Conservation (phyloP, 176 grass and related monocot genomes). For the Guadua angustifolia region DNA sequence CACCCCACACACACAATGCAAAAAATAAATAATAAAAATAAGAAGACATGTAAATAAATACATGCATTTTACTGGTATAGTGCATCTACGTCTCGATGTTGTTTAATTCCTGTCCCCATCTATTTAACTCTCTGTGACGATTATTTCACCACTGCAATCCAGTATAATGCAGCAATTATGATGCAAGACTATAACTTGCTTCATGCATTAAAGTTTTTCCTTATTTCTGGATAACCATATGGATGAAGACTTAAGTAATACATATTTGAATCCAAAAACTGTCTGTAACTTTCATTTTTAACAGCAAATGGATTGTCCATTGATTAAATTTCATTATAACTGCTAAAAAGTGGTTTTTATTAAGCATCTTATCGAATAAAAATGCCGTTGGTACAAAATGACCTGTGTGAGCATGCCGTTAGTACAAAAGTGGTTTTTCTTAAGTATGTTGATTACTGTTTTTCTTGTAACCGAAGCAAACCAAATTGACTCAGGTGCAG, state of each 20-base stretch:
- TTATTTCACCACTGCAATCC: neutral
- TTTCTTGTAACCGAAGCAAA: constrained; percentile 12
- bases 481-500: constrained; percentile 20
- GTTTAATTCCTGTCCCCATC: neutral
- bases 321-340: neutral
- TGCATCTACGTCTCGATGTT: neutral
- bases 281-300: neutral
- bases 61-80: neutral
- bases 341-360: neutral
- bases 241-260: constrained; percentile 8
- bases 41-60: neutral
- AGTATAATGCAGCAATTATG: neutral
- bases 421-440: too few species aligned
- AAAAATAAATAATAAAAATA: too few species aligned
- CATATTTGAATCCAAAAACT: constrained; percentile 15
- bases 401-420: too few species aligned
- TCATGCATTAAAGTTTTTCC: neutral
- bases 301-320: neutral
- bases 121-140: neutral
- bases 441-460: too few species aligned
- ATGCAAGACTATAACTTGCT: neutral
- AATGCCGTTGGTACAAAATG: neutral
- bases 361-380: neutral
- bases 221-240: neutral
- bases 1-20: too few species aligned